These are phyloP conservation scores for Anisodus acutangulus DNA, from an alignment of 257 asterid genomes.

Conservation along the genomic window DNA sequence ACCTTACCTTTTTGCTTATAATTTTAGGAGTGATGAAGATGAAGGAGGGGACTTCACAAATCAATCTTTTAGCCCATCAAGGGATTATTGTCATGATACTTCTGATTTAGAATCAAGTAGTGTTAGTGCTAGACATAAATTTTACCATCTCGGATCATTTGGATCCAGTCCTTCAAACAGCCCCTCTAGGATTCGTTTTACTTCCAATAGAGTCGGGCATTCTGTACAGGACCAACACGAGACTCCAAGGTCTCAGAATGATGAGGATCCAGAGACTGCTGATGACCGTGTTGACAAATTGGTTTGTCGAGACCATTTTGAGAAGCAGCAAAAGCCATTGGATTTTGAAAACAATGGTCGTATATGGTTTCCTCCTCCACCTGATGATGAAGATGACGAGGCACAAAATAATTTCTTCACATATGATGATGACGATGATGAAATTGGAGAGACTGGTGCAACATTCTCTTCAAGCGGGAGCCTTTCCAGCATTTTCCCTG, in stretches of 20 bases:
- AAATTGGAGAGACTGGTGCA: constrained; percentile 56
- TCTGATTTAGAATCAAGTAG: constrained; percentile 82
- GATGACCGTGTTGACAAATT: constrained; percentile 46
- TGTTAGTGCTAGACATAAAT: constrained; percentile 69
- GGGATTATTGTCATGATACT: constrained; percentile 61
- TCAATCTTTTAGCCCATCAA: constrained; percentile 57
- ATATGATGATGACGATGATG: constrained; percentile 86
- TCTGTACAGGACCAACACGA: constrained; percentile 67
- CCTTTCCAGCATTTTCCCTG: constrained; percentile 44
- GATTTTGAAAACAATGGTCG: constrained; percentile 75
- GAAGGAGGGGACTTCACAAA: constrained; percentile 69
- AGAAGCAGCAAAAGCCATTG: constrained; percentile 50
- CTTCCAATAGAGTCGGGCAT: constrained; percentile 60
- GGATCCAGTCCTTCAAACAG: constrained; percentile 84
- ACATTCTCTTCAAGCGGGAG: constrained; percentile 45
- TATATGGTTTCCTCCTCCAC: constrained; percentile 91
- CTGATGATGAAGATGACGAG: constrained; percentile 60
- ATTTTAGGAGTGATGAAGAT: constrained; percentile 77
- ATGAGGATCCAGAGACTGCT: constrained; percentile 46
- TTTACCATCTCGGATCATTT: constrained; percentile 62
- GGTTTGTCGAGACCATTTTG: constrained; percentile 46
- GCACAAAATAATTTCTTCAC: constrained; percentile 62
- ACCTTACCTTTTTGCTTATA: constrained; percentile 22
- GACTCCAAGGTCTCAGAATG: constrained; percentile 48
- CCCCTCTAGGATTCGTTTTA: constrained; percentile 72